Base-by-base conservation (phyloP, 768 basidiomycete genomes). In the Hebeloma cylindrosporum region DNA sequence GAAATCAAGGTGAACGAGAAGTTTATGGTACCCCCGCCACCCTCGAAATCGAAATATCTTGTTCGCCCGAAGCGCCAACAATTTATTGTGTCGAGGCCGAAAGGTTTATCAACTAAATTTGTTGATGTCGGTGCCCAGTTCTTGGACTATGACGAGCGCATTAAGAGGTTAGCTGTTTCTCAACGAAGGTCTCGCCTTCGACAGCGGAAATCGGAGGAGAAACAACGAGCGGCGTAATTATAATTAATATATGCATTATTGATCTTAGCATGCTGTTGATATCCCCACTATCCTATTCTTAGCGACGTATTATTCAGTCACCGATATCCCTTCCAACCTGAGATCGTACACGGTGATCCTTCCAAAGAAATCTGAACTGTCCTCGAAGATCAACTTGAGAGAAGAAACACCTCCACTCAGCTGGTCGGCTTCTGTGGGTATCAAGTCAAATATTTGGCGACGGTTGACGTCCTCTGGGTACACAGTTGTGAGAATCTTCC, bases 301-400 rank as follows among this genome's bases (percentile, higher is more conserved):
- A 37, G 31, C 29, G 47, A 37, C 28, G 7, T 32, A 21, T 37
- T 21, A 14, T 33, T 16, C 11, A 32, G 40, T 20, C 30, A 50
- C n/a, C 13, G 58, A 36, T 17, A 27, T 55, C 16, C 72, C 74
- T 31, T 74, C 67, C 14, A 74, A 31, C 43, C 61, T 62, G 27
- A 89, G 56, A 58, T 88, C 82, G 58, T 90, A 90, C 30, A 90
- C 60, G 6, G 79, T 87, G 32, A 90, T 74, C 62, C 88, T 75
- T 41, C 89, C 89, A 58, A 90, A 92, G 57, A 91, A 86, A 65
- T 91, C 89, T 14, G 89, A 90, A 60, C 87, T 88, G 60, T 80
- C 75, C 54, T 88, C 83, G 49, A 93, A 92, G 4, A 86, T 68
- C 9, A 93, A 62, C 62, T 78, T 85, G 51, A 92, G 47, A 13